Evolutionary conservation across 768 basidiomycete genomes (phyloP).

Genomic region (Sporobolomyces phaffii): DNA sequence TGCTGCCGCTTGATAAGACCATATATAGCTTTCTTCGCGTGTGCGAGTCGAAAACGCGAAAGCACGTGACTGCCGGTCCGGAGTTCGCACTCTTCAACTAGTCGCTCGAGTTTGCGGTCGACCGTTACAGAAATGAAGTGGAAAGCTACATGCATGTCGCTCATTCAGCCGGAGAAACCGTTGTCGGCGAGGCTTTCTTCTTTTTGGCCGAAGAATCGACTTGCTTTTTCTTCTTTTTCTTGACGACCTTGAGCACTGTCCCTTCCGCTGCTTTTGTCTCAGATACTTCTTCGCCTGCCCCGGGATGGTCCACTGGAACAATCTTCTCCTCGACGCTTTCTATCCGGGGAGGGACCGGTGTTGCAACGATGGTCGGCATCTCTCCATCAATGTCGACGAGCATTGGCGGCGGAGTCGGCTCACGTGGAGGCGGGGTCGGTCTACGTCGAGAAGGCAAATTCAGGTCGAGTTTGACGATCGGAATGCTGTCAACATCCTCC

Average conservation of each 20-base stretch:
- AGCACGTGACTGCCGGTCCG: background rate
- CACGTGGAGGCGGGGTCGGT: conserved; percentile 48
- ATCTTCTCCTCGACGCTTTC: background rate
- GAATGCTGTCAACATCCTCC: conserved; percentile 82
- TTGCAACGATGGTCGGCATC: conserved; percentile 56
- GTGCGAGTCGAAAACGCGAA: background rate
- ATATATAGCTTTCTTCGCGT: too few relatives aligned
- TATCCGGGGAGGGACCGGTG: background rate
- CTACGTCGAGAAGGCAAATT: conserved; percentile 41
- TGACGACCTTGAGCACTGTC: conserved; percentile 30
- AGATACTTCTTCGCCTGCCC: background rate
- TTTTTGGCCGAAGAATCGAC: background rate
- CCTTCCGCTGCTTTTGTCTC: conserved; percentile 17
- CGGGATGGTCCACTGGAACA: background rate
- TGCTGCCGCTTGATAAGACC: too few relatives aligned
- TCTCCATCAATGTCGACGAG: conserved; percentile 73
- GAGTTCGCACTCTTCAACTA: too few relatives aligned
- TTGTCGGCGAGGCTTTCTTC: conserved; percentile 2
- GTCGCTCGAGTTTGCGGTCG: too few relatives aligned
- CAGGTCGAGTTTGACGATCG: conserved; percentile 71
- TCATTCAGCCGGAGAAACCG: too few relatives aligned
- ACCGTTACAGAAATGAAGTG: too few relatives aligned
- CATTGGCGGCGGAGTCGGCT: conserved; percentile 48
- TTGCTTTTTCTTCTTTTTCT: conserved; percentile 31
- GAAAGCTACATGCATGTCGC: too few relatives aligned